Base-by-base conservation (phyloP, 176 grass and related monocot species). In the Cymbopogon citratus region DNA sequence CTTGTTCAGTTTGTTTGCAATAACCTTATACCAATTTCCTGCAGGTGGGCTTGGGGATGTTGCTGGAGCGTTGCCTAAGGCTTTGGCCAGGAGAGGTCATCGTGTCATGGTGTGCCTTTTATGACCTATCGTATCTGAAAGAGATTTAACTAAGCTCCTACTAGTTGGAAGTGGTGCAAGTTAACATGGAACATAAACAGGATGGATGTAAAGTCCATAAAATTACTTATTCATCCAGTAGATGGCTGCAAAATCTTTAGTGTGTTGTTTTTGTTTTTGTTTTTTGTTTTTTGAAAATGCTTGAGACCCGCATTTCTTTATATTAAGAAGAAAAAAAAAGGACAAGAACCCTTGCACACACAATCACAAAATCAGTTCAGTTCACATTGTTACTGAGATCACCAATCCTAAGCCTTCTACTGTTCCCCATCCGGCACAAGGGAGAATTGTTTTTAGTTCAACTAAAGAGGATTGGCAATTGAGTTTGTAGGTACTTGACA, bases 31-130 rank as follows among this genome's bases (percentile, higher is more conserved):
- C 82, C 75, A 51, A 66, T 80, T 78, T 88, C 60, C 14, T 78
- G 31, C 84, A 93, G 95, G 95, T 84, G 95, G 95, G 59, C 95
- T 98, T 88, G 92, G 95, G 86, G 95, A 98, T 91, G 95, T 98
- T 77, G 92, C 90, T 59, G 95, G 90, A 87, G 95, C 95, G 49
- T 88, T 98, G 85, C 95, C 95, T 4, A 95, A 98, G 82, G 90
- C 95, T 86, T 89, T 95, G 80, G 91, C 90, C 35, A 88, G 85
- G 86, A 93, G 92, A 88, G 90, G 92, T 85, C 95, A 98, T 91
- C 95, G 89, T 73, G 95, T 98, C 66, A 98, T 98, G 95, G 95
- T 95, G 78, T 75, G 63, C 40, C 44, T 91, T 86, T 28, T 85
- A 74, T 86, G 74, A 80, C 12, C 66, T n/a, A 13, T 35, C 36